Percentiles rank a stretch among this genome's conserved stretches.
Conservation (phyloP, 179 eudicot species). For the Silene coronaria region DNA sequence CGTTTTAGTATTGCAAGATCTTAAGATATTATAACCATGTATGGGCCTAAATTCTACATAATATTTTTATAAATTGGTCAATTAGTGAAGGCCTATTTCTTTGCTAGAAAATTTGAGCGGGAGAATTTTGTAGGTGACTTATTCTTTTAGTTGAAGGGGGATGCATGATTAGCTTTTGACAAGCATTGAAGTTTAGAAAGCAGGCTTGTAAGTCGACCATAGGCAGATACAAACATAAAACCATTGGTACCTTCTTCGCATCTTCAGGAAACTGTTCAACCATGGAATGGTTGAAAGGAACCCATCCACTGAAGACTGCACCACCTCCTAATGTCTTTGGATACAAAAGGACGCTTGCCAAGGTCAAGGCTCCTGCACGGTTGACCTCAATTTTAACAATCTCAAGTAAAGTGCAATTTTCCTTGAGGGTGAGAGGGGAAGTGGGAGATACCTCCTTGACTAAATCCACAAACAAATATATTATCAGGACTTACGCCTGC, state of each 20-base stretch:
- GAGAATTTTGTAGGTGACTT: too few relatives aligned
- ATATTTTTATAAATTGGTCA: too few relatives aligned
- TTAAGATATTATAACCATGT: too few relatives aligned
- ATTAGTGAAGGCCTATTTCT: too few relatives aligned
- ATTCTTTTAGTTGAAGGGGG: too few relatives aligned
- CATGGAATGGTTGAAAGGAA: constrained; percentile 73
- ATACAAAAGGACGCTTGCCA: constrained; percentile 88
- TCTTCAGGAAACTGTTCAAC: constrained; percentile 53
- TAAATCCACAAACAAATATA: constrained; percentile 88
- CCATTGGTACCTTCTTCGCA: constrained; percentile 61
- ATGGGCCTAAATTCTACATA: too few relatives aligned
- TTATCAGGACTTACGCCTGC: constrained; percentile 75
- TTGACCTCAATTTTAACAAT: constrained; percentile 3
- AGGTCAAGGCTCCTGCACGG: constrained; percentile 81
- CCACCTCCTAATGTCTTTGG: constrained; percentile 94
- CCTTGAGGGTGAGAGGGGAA: background rate
- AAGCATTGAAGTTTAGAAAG: background rate
- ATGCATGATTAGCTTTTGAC: background rate
- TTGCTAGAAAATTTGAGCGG: too few relatives aligned
- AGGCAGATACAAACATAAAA: background rate
- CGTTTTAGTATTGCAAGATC: too few relatives aligned
- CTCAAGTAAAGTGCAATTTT: background rate
- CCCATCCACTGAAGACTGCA: constrained; percentile 96
- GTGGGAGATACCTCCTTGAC: constrained; percentile 82
- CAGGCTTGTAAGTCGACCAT: constrained; percentile 4